These are phyloP conservation scores for Saccharomycopsis sp. DNA, from an alignment of 805 yeast species.

Conservation along the genomic window DNA sequence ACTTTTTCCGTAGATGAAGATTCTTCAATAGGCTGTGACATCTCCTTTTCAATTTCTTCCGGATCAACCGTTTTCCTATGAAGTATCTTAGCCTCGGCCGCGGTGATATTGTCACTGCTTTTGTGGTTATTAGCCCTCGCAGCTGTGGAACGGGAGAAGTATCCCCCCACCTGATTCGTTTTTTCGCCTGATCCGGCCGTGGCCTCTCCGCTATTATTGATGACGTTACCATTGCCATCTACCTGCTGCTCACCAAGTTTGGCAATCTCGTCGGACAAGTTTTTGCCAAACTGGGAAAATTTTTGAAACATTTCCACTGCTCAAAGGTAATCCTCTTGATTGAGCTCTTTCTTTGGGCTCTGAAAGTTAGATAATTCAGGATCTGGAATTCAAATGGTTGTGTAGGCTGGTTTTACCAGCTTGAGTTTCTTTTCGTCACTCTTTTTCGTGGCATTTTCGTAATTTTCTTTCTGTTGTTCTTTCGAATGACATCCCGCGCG, in stretches of 20 bases:
- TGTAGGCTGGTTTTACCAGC: neutral
- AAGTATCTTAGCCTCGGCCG: constrained; percentile 28
- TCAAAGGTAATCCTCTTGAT: constrained; percentile 23
- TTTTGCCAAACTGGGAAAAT: constrained; percentile 48
- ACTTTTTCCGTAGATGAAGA: too few relatives aligned
- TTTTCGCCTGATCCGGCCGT: neutral
- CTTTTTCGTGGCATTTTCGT: neutral
- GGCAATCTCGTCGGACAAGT: constrained; percentile 53
- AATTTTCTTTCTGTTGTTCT: neutral
- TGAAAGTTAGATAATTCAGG: too few relatives aligned
- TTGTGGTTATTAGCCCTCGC: neutral
- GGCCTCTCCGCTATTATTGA: neutral
- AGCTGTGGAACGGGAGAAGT: neutral
- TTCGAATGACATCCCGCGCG: neutral
- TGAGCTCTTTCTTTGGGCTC: constrained; percentile 20
- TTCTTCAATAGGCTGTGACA: constrained; percentile 7
- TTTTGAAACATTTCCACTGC: constrained; percentile 31
- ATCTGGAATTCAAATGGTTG: too few relatives aligned
- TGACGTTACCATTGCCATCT: constrained; percentile 10
- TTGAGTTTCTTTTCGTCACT: neutral
- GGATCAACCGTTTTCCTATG: constrained; percentile 42
- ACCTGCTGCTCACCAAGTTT: constrained; percentile 26
- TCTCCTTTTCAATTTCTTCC: constrained; percentile 29
- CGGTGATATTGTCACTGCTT: constrained; percentile 10
- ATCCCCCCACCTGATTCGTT: neutral